Evolutionary conservation across 2,329 filamentous ascomycete genomes (phyloP).

Genomic region (Cadophora gregata): DNA sequence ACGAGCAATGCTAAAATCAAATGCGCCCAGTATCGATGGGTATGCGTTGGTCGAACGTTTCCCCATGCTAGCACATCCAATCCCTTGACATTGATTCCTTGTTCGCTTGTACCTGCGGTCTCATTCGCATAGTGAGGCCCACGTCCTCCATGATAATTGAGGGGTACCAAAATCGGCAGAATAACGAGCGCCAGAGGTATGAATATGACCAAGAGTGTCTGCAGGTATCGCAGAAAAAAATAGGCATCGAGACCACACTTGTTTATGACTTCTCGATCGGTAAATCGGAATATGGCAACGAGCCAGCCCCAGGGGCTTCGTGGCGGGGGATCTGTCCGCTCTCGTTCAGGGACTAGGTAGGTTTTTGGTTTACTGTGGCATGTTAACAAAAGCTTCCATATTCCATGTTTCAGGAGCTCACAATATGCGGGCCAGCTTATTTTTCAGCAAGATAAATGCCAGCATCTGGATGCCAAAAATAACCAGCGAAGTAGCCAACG

Average conservation of each 20-base stretch:
- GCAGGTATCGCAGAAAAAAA: slow-evolving; percentile 92
- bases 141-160: slow-evolving; percentile 78
- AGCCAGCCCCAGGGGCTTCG: slow-evolving; percentile 55
- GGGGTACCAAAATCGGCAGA: slow-evolving; percentile 82
- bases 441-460: slow-evolving; percentile 77
- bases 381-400: slow-evolving; percentile 26
- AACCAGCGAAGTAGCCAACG: slow-evolving; percentile 41
- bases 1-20: slow-evolving; percentile 78
- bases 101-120: slow-evolving; percentile 30
- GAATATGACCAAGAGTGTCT: slow-evolving; percentile 89
- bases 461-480: slow-evolving; percentile 57
- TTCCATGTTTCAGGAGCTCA: slow-evolving; percentile 50
- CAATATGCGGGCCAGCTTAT: slow-evolving; percentile 84
- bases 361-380: slow-evolving; percentile 75
- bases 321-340: slow-evolving; percentile 79
- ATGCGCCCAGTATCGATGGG: slow-evolving; percentile 82
- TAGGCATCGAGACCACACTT: slow-evolving; percentile 97
- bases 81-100: slow-evolving; percentile 52
- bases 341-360: slow-evolving; percentile 83
- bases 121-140: slow-evolving; percentile 51
- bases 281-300: slow-evolving; percentile 67
- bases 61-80: slow-evolving; percentile 87
- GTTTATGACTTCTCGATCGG: slow-evolving; percentile 84
- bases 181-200: slow-evolving; percentile 79
- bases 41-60: slow-evolving; percentile 74